A percentile compares a stretch with the other conserved stretches of the same genome.
Evolutionary conservation across 495 filamentous ascomycete species (phyloP).

Genomic region (Aspergillus ellipticus): DNA sequence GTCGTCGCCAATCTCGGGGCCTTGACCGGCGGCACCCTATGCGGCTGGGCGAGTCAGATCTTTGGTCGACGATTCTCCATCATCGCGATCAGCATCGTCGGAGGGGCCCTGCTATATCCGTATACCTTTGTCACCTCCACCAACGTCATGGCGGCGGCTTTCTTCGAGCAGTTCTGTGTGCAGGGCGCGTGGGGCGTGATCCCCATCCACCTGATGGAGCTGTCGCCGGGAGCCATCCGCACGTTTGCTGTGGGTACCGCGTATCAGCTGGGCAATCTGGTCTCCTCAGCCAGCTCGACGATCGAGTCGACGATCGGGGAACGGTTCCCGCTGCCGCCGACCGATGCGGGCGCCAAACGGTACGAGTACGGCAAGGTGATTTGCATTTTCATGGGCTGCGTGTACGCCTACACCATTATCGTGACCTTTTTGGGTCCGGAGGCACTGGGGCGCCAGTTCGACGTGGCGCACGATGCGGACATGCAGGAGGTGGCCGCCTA

Average conservation of each 20-base stretch:
- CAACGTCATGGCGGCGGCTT: constrained; percentile 73
- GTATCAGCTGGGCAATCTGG: constrained; percentile 85
- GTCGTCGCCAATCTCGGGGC: constrained; percentile 83
- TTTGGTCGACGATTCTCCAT: constrained; percentile 81
- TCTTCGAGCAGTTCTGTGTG: constrained; percentile 89
- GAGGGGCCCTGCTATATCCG: constrained; percentile 76
- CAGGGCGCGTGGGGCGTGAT: constrained; percentile 85
- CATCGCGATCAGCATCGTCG: constrained; percentile 70
- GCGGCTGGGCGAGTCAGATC: constrained; percentile 76
- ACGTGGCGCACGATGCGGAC: constrained; percentile 63
- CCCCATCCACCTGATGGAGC: constrained; percentile 83
- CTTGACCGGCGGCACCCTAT: constrained; percentile 68
- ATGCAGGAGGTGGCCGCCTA: constrained; percentile 45
- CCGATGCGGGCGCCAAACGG: constrained; percentile 39
- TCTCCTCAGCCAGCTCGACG: constrained; percentile 72
- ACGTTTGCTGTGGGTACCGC: constrained; percentile 80
- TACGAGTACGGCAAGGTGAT: constrained; percentile 90
- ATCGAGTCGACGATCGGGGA: constrained; percentile 83
- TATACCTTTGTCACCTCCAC: constrained; percentile 66
- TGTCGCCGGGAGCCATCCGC: constrained; percentile 75
- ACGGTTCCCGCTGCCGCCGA: constrained; percentile 68
- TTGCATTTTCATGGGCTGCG: constrained; percentile 89
- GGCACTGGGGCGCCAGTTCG: constrained; percentile 61
- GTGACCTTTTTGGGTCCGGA: constrained; percentile 77
- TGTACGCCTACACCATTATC: constrained; percentile 78